Evolutionary conservation across 208 protist species (phyloP).

Genomic region (Trypanosoma scelopori): DNA sequence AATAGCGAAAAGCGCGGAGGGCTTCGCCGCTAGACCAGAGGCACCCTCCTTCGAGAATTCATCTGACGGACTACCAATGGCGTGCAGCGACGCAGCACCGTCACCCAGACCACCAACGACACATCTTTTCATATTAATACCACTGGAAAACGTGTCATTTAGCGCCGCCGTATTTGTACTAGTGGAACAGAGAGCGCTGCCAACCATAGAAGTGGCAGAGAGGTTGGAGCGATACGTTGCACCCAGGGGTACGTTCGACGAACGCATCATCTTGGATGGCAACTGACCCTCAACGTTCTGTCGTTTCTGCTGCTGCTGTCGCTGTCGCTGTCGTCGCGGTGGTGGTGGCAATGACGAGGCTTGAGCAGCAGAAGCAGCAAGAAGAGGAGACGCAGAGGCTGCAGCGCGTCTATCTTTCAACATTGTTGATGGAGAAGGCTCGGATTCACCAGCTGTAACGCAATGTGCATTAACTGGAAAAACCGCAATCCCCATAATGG

Average conservation of each 20-base stretch:
- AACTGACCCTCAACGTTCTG: too few species aligned
- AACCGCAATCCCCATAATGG: slow-evolving; percentile 19
- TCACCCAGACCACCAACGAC: neutral
- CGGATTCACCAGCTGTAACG: neutral
- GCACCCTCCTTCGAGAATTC: slow-evolving; percentile 1
- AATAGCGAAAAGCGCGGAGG: slow-evolving; percentile 17
- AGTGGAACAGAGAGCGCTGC: too few species aligned
- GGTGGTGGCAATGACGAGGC: neutral
- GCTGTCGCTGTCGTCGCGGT: neutral
- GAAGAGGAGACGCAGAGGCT: neutral
- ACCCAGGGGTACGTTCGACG: too few species aligned
- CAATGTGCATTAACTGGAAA: slow-evolving; percentile 10
- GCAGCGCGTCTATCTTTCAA: neutral
- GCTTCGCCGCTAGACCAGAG: neutral
- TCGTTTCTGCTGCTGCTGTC: too few species aligned
- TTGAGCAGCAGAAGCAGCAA: neutral
- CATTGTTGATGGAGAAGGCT: neutral
- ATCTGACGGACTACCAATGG: neutral
- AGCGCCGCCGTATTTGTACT: too few species aligned
- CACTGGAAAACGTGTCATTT: neutral
- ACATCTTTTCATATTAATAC: neutral
- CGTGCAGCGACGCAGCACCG: neutral
- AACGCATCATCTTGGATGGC: too few species aligned
- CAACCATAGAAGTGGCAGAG: too few species aligned
- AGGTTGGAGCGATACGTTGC: too few species aligned